Evolutionary conservation across 805 yeast genomes (phyloP), one percentile per base, ranked within the genome.

Genomic region (Pichia phayaonensis): DNA sequence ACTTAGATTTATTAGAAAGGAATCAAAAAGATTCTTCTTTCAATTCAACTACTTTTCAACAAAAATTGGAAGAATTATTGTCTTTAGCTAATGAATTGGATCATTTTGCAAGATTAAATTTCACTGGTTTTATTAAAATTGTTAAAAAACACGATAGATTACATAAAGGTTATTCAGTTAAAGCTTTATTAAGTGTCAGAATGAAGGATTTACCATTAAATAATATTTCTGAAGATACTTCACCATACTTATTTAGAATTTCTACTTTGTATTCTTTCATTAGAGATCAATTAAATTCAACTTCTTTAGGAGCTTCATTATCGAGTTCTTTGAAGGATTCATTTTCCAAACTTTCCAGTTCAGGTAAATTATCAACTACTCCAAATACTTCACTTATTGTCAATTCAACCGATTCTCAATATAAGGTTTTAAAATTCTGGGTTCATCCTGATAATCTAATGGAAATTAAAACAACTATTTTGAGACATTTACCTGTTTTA

Each of bases 401-500:
- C 6, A 23, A 47, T 22, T 40, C 50, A 8, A 56, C 57, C 42
- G 64, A 61, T 8, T 44, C 54, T 10, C 63, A 63, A 31, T 81
- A 60, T 72, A 83, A 73, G 55, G 83, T 88, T 16, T 82, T 84
- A 68, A 89, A 87, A 70, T 92, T 92, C 68, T 92, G 99, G 99
- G 77, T 94, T 42, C 98, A 92, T 66, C 90, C 92, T n/a, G 99
- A 94, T 59, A 86, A 89, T 65, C 66, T 94, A 64, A 90, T 92
- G 97, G 98, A 92, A 70, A 96, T 90, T 50, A 92, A 92, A 72
- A 89, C 98, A n/a, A 82, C 90, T 53, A 87, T 92, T 57, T 77
- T 92, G 64, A 84, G 98, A 66, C 95, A 89, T 61, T 77, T 92
- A 57, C 99, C 99, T 1, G 95, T 90, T 7, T 75, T 92, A 55